Conservation (phyloP, 306 rosid genomes). For the Trifolium subterraneum region DNA sequence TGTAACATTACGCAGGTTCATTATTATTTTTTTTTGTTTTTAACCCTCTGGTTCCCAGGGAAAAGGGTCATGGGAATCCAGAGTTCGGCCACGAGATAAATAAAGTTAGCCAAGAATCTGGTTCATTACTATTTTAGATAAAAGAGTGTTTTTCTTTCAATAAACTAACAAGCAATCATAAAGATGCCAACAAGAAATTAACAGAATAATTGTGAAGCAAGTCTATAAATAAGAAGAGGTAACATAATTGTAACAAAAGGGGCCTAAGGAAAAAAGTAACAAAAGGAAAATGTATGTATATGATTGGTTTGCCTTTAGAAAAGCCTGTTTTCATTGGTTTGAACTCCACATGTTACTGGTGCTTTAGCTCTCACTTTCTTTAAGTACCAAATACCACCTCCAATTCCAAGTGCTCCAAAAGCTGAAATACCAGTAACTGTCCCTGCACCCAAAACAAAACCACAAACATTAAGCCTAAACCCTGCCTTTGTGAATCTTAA, state of each 20-base stretch:
- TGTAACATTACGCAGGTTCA: conserved; percentile 25
- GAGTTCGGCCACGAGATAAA: too few relatives aligned
- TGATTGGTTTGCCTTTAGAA: conserved; percentile 47
- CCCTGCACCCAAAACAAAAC: conserved; percentile 57
- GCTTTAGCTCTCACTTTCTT: conserved; percentile 80
- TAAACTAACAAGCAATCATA: neutral
- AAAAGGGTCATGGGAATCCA: too few relatives aligned
- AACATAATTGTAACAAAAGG: neutral
- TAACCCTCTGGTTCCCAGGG: too few relatives aligned
- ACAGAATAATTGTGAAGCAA: neutral
- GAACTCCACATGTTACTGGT: conserved; percentile 93
- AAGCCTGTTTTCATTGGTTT: conserved; percentile 81
- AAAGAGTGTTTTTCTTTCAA: neutral
- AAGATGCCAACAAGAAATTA: conserved; percentile 14
- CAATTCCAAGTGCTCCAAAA: conserved; percentile 84
- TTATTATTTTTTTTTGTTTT: neutral
- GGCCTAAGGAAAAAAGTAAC: neutral
- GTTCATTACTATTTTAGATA: conserved; percentile 1
- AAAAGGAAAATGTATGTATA: conserved; percentile 33
- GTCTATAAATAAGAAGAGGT: conserved; percentile 21
- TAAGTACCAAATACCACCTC: conserved; percentile 80
- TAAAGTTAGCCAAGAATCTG: too few relatives aligned
- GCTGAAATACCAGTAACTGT: conserved; percentile 71
- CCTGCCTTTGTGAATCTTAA: neutral
- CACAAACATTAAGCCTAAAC: conserved; percentile 10